Evolutionary conservation across 2,329 filamentous ascomycete genomes (phyloP).

Genomic region (Geosmithia morbida): DNA sequence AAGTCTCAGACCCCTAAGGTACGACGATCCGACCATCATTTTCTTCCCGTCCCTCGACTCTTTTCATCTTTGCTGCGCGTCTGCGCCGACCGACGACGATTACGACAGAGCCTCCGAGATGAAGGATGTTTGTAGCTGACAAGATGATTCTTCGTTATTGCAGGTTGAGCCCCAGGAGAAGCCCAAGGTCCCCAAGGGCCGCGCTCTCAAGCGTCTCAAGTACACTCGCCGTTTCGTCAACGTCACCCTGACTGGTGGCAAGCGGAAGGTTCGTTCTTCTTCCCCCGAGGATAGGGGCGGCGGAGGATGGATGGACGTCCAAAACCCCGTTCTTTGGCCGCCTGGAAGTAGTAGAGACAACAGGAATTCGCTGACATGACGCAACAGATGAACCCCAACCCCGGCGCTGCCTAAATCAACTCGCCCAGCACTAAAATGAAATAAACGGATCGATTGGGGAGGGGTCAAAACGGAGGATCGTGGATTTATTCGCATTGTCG

Average conservation of each 20-base stretch:
- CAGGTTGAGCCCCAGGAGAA: conserved; percentile 87
- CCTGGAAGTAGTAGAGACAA: too few species aligned
- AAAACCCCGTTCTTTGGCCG: too few species aligned
- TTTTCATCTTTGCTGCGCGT: not conserved
- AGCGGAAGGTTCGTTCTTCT: conserved; percentile 63
- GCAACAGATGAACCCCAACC: conserved; percentile 73
- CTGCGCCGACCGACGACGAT: not conserved
- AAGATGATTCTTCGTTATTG: conserved; percentile 5
- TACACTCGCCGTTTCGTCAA: conserved; percentile 98
- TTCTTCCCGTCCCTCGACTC: not conserved
- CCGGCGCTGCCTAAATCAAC: conserved; percentile 42
- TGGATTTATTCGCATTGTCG: conserved; percentile 8
- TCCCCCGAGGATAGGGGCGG: not conserved
- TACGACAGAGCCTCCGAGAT: not conserved
- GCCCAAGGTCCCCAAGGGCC: conserved; percentile 92
- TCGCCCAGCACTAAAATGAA: not conserved
- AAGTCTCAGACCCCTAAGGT: conserved; percentile 93
- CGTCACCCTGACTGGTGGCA: conserved; percentile 92
- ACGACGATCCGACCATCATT: conserved; percentile 19
- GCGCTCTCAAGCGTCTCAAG: conserved; percentile 89
- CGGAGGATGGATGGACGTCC: not conserved
- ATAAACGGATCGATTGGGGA: conserved; percentile 8
- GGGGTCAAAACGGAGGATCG: conserved; percentile 8
- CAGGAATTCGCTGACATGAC: conserved; percentile 9
- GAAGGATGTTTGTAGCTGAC: conserved; percentile 9